A percentile compares a stretch with the other conserved stretches of the same genome.
phyloP scores from a whole-genome alignment of 2,329 filamentous ascomycete genomes.

The Ilyonectria sp. region DNA sequence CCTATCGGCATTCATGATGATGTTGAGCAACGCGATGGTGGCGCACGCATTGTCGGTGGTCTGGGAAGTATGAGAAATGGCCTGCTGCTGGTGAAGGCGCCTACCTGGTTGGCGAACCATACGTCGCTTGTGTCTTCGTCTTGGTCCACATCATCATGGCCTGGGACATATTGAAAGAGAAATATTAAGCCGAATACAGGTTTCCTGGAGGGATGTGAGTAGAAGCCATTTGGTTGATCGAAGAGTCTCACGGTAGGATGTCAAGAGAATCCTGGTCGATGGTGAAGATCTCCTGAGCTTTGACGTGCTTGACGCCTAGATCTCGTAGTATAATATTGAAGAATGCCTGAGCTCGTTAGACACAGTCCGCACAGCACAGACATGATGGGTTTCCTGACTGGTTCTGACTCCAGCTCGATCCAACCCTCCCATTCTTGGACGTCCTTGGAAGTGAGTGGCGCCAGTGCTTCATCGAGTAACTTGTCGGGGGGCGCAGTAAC shows the following conservation, averaged over 20 bases:
- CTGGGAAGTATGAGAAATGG: constrained; percentile 57
- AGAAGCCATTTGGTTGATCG: background rate
- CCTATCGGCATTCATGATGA: constrained; percentile 85
- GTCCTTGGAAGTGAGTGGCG: constrained; percentile 66
- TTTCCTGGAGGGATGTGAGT: constrained; percentile 63
- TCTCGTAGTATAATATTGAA: constrained; percentile 89
- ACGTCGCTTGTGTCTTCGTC: constrained; percentile 71
- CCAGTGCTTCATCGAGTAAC: constrained; percentile 63
- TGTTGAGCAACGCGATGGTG: constrained; percentile 93
- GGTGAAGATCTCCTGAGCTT: constrained; percentile 82
- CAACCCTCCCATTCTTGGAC: constrained; percentile 78
- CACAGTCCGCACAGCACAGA: background rate
- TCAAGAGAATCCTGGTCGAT: constrained; percentile 77
- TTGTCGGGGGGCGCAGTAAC: constrained; percentile 53
- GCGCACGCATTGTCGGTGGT: constrained; percentile 89
- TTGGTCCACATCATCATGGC: constrained; percentile 66
- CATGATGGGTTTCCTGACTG: constrained; percentile 66
- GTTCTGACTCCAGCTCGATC: constrained; percentile 91
- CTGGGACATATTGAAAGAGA: constrained; percentile 80
- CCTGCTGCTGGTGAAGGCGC: constrained; percentile 30
- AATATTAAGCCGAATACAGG: constrained; percentile 92
- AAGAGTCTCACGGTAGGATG: constrained; percentile 70
- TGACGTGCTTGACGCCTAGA: constrained; percentile 81
- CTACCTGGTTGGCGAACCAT: constrained; percentile 95
- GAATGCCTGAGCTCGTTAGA: constrained; percentile 69